Conservation (phyloP, 2,329 filamentous ascomycete genomes). For the Sarocladium brachiariae region DNA sequence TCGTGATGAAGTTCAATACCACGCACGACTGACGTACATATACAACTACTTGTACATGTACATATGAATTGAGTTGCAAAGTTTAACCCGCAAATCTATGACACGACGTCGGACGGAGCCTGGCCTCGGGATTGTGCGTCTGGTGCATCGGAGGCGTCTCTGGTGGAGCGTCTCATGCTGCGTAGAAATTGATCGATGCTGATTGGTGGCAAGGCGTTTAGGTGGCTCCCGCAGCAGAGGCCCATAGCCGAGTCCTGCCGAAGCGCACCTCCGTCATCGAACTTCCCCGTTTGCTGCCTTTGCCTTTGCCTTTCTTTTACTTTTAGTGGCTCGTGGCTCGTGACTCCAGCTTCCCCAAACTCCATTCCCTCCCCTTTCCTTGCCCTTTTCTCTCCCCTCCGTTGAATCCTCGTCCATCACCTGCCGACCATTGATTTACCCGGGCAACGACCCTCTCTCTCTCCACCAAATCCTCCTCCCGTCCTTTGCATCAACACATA, state of each 20-base stretch:
- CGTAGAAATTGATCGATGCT: slow-evolving; percentile 6
- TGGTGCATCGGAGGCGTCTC: not conserved
- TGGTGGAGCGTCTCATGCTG: not conserved
- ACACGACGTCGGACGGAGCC: not conserved
- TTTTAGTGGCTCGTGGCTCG: too few species aligned
- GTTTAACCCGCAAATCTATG: not conserved
- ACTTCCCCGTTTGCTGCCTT: too few species aligned
- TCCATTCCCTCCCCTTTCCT: slow-evolving; percentile 3
- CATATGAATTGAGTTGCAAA: too few species aligned
- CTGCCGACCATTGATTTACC: not conserved
- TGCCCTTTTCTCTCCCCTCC: slow-evolving; percentile 8
- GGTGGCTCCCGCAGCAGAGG: not conserved
- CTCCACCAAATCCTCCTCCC: not conserved
- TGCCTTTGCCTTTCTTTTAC: not conserved
- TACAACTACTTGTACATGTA: too few species aligned
- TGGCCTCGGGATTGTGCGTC: slow-evolving; percentile 2
- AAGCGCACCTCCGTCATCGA: slow-evolving; percentile 9
- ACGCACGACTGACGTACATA: not conserved
- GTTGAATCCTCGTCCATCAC: slow-evolving; percentile 9
- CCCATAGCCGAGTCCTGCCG: slow-evolving; percentile 9
- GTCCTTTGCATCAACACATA: not conserved
- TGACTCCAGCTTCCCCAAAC: slow-evolving; percentile 9
- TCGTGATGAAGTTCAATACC: not conserved
- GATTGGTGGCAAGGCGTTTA: not conserved
- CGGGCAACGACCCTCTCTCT: slow-evolving; percentile 3